A percentile compares a stretch with the other conserved stretches of the same genome.
Conservation (phyloP, 2,329 filamentous ascomycete species). For the Fusarium protoensiforme region DNA sequence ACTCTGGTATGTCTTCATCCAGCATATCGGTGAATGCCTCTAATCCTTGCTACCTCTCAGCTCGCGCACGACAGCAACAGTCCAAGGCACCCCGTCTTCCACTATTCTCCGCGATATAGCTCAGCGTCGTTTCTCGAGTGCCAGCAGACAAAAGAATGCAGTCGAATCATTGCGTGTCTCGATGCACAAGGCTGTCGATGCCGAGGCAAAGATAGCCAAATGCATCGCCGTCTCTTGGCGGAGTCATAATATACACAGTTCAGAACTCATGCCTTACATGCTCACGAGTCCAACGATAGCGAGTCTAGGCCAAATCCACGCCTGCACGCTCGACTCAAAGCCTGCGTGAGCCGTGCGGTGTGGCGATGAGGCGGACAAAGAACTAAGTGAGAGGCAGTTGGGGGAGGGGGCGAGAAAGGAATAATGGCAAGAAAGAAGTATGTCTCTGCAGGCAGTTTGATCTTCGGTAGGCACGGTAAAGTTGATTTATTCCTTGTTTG, state of each 20-base stretch:
- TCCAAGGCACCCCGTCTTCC: no score
- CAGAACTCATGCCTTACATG: neutral
- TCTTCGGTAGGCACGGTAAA: neutral
- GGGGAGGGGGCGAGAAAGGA: neutral
- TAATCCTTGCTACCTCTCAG: no score
- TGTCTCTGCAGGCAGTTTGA: neutral
- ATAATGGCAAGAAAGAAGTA: neutral
- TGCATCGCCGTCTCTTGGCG: no score
- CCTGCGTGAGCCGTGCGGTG: neutral
- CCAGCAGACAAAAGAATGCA: no score
- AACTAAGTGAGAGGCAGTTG: neutral
- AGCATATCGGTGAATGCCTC: no score
- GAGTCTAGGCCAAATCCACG: neutral
- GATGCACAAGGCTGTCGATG: no score
- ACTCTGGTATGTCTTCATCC: no score
- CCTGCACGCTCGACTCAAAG: neutral
- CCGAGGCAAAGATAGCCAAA: no score
- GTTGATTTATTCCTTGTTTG: neutral
- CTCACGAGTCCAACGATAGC: neutral
- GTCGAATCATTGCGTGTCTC: no score
- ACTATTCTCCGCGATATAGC: no score
- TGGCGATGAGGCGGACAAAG: neutral
- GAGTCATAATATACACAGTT: neutral
- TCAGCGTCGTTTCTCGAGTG: no score
- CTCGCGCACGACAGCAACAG: no score